Percentiles rank a stretch among this genome's conserved stretches.
Evolutionary conservation across 495 filamentous ascomycete species (phyloP).

Genomic region (Niebla homalea): DNA sequence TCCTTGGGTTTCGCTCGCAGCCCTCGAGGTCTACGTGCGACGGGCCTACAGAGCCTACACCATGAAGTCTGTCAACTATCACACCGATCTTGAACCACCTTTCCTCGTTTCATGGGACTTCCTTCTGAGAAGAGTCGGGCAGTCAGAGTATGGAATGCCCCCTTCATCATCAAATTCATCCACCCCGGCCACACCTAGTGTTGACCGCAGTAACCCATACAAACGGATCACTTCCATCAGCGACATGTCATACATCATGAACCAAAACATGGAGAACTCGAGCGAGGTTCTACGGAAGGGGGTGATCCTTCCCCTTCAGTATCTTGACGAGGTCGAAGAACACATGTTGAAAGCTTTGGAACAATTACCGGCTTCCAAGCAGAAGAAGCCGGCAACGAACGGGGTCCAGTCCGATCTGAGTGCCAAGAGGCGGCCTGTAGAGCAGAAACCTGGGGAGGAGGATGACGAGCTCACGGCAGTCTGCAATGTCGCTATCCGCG

Average conservation of each 20-base stretch:
- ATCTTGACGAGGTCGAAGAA: constrained; percentile 88
- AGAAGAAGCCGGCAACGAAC: constrained; percentile 28
- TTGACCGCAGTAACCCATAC: constrained; percentile 45
- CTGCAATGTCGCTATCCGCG: constrained; percentile 79
- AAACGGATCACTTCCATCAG: constrained; percentile 85
- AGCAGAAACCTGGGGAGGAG: constrained; percentile 34
- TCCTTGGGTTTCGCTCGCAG: constrained; percentile 86
- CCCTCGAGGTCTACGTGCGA: constrained; percentile 90
- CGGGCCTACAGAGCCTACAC: constrained; percentile 93
- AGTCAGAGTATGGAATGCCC: constrained; percentile 74
- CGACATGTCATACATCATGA: constrained; percentile 79
- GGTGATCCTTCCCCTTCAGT: constrained; percentile 84
- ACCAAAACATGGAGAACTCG: constrained; percentile 42
- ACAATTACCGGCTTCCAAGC: constrained; percentile 47
- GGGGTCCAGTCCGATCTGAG: constrained; percentile 59
- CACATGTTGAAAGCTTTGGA: constrained; percentile 69
- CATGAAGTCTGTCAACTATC: constrained; percentile 77
- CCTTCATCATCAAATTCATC: constrained; percentile 63
- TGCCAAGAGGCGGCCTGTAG: constrained; percentile 47
- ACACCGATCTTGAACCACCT: constrained; percentile 62
- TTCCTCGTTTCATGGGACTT: constrained; percentile 92
- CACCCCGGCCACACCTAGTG: constrained; percentile 69
- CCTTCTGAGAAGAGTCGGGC: constrained; percentile 76
- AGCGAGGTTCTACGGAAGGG: constrained; percentile 68
- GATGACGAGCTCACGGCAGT: constrained; percentile 79